These are phyloP conservation scores for Pestalotiopsis sp. DNA, from an alignment of 2,329 filamentous ascomycete genomes.

Conservation along the genomic window DNA sequence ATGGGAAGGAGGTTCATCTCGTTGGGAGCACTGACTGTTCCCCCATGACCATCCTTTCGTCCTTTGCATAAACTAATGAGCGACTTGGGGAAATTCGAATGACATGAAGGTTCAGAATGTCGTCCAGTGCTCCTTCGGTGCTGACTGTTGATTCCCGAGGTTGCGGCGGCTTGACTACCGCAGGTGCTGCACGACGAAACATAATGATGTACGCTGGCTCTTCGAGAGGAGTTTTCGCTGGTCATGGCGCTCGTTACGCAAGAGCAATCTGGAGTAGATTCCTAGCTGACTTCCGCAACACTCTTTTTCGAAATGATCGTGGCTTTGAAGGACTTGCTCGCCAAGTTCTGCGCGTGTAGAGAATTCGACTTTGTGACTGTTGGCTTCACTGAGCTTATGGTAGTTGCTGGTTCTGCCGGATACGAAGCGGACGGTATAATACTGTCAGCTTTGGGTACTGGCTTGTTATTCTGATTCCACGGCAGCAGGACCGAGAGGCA, in stretches of 20 bases:
- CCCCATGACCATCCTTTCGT: background rate
- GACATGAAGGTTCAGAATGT: background rate
- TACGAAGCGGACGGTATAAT: slow-evolving; percentile 23
- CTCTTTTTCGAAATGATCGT: slow-evolving; percentile 32
- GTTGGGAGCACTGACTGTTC: background rate
- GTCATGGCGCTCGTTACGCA: background rate
- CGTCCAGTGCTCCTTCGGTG: background rate
- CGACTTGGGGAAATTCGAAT: background rate
- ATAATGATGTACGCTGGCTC: too few relatives aligned
- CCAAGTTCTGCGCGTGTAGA: background rate
- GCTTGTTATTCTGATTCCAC: slow-evolving; percentile 17
- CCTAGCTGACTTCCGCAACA: slow-evolving; percentile 32
- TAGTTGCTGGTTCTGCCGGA: slow-evolving; percentile 29
- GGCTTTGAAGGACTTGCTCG: slow-evolving; percentile 14
- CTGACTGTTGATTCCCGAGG: background rate
- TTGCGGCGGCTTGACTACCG: background rate
- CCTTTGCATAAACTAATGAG: background rate
- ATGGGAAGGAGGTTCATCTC: background rate
- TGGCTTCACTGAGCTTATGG: slow-evolving; percentile 27
- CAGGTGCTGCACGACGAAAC: background rate
- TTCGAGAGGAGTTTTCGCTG: background rate
- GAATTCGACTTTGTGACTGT: slow-evolving; percentile 17
- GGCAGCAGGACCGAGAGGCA: slow-evolving; percentile 24
- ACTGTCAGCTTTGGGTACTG: slow-evolving; percentile 16
- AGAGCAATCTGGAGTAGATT: slow-evolving; percentile 15